Evolutionary conservation across 352 stramenopile genomes (phyloP).

Genomic region (Phytophthora parvispora): DNA sequence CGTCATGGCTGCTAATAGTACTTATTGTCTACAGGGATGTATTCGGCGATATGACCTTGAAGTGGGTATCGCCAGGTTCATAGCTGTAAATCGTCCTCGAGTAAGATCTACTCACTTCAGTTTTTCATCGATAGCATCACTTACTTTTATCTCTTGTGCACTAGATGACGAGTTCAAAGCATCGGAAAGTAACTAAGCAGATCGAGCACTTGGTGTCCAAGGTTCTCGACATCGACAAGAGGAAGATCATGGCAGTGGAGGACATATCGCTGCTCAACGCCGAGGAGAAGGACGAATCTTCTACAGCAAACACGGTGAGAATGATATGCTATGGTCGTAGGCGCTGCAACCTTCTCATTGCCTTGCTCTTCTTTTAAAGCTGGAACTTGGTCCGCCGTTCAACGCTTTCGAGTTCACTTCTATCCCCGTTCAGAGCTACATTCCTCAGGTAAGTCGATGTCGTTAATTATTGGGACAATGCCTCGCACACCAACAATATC

Average conservation of each 20-base stretch:
- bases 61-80: constrained; percentile 79
- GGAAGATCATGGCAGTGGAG: constrained; percentile 67
- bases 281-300: constrained; percentile 64
- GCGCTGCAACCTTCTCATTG: neutral
- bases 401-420: constrained; percentile 70
- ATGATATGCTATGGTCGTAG: neutral
- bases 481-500: neutral
- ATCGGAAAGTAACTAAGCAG: constrained; percentile 60
- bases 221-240: constrained; percentile 79
- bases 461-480: too few relatives aligned
- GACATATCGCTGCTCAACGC: constrained; percentile 80
- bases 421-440: constrained; percentile 82
- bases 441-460: constrained; percentile 48
- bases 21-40: constrained; percentile 44
- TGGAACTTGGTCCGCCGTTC: constrained; percentile 82
- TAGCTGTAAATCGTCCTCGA: constrained; percentile 70
- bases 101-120: constrained; percentile 24
- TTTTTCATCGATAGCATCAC: neutral
- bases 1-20: constrained; percentile 2
- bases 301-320: constrained; percentile 53
- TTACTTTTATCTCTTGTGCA: neutral
- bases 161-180: constrained; percentile 64
- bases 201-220: constrained; percentile 76
- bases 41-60: constrained; percentile 82
- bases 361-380: constrained; percentile 32